These are phyloP conservation scores for Tuber calosporum DNA, from an alignment of 495 filamentous ascomycete genomes.

Conservation along the genomic window DNA sequence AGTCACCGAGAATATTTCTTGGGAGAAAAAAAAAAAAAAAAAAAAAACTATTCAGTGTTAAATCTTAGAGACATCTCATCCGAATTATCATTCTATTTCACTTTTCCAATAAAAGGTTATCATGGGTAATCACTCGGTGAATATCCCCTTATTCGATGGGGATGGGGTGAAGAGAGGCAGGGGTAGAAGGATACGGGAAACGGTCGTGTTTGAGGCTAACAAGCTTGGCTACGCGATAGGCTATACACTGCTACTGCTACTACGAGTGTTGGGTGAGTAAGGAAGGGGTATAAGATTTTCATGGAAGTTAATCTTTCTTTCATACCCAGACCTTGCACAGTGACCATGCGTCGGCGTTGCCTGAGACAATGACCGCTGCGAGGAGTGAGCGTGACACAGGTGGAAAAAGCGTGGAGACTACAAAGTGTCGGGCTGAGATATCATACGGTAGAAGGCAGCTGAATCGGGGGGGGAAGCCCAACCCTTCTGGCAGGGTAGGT, in stretches of 20 bases:
- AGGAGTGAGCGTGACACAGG: neutral
- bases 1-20: neutral
- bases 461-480: neutral
- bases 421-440: neutral
- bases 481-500: neutral
- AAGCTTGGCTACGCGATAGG: neutral
- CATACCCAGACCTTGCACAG: neutral
- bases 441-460: neutral
- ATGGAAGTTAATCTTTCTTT: neutral
- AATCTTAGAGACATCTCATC: neutral
- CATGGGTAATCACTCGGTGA: neutral
- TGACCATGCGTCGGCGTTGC: neutral
- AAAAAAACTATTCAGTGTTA: neutral
- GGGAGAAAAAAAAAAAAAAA: neutral
- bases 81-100: too few relatives aligned
- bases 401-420: neutral
- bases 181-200: neutral
- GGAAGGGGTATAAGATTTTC: constrained; percentile 1
- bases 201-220: neutral
- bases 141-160: too few relatives aligned
- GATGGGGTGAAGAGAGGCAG: neutral
- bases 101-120: neutral
- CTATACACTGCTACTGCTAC: neutral
- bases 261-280: too few relatives aligned
- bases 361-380: constrained; percentile 1